Evolutionary conservation across 139 green algal genomes (phyloP), one percentile per base, ranked within the genome.

Genomic region (Chlorella sp.): DNA sequence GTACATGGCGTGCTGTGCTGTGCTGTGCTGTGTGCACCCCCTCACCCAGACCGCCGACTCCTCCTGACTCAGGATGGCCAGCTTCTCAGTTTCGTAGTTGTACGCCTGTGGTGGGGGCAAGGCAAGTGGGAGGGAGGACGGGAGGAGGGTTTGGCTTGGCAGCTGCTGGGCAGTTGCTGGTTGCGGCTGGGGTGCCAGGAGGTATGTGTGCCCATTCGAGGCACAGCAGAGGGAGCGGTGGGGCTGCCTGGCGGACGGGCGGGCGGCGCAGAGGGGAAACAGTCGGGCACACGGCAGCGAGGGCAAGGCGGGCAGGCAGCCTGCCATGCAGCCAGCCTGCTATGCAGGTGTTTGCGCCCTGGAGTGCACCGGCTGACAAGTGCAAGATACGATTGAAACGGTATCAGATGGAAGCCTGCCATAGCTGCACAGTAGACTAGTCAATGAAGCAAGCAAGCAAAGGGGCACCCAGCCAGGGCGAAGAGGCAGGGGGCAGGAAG

Each of bases 31-130:
- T 57, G 53, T 39, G 48, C 26, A n/a, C 30, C 42, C 3, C 22
- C 88, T 37, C 53, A 94, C 85, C 89, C 92, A 95, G 4, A 95
- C 19, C 1, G 92, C 93, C 30, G 87, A 42, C 57, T 95, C 69
- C 30, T 94, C 93, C 86, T 95, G 92, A 53, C 83, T 92, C 36
- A 90, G 71, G 0, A 93, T 73, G 0, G 90, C 90, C 22, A 93
- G 57, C n/a, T 91, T 91, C 14, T 32, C 2, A 2, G 57, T 78
- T 11, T 69, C 71, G 9, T 85, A 77, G 60, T 89, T 86, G 73
- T 92, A 90, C 0, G 92, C 91, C 81, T 86, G n/a, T n/a, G n/a
- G n/a, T n/a, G 81, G 11, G 19, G 48, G 30, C 57, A n/a, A 24
- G 68, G 22, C n/a, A 26, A 0, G 32, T 0, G 36, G 18, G 32